These are phyloP conservation scores for Gossypium longicalyx DNA, from an alignment of 345 rosid species.

Conservation along the genomic window DNA sequence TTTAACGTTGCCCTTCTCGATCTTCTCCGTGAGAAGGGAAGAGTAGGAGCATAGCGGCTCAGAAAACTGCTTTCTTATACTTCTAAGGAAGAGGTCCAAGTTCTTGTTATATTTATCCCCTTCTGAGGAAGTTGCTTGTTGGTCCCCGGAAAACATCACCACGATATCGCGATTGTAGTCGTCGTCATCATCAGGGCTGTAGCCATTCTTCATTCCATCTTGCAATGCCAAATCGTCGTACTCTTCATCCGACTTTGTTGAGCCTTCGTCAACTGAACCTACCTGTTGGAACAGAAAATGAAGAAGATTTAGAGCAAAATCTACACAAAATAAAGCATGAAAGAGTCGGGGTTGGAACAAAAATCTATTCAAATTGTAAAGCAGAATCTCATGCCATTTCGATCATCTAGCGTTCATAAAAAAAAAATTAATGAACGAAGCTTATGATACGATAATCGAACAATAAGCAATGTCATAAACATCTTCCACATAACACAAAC, in stretches of 20 bases:
- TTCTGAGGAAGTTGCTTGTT: constrained; percentile 2
- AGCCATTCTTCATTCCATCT: constrained; percentile 58
- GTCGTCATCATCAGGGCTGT: constrained; percentile 56
- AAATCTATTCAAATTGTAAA: not conserved
- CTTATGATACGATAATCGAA: not conserved
- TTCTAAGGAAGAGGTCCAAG: constrained; percentile 49
- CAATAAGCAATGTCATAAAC: not conserved
- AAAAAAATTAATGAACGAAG: not conserved
- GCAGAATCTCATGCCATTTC: not conserved
- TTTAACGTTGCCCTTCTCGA: constrained; percentile 37
- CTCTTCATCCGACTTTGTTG: constrained; percentile 92
- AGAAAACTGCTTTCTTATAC: constrained; percentile 36
- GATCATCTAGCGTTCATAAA: not conserved
- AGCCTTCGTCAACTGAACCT: constrained; percentile 98
- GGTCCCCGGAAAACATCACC: constrained; percentile 11
- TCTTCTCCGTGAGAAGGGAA: constrained; percentile 37
- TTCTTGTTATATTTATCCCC: constrained; percentile 56
- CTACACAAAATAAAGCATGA: not conserved
- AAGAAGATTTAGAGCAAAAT: not conserved
- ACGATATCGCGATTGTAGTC: constrained; percentile 31
- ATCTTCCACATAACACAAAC: not conserved
- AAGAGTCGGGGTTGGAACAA: not conserved
- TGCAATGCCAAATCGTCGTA: constrained; percentile 93
- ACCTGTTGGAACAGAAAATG: constrained; percentile 33
- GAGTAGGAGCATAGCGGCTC: constrained; percentile 50